A percentile compares a stretch with the other conserved stretches of the same genome.
These are phyloP conservation scores for Mycosarcoma mackinlayi DNA, from an alignment of 1,284 basidiomycete species.

Conservation along the genomic window DNA sequence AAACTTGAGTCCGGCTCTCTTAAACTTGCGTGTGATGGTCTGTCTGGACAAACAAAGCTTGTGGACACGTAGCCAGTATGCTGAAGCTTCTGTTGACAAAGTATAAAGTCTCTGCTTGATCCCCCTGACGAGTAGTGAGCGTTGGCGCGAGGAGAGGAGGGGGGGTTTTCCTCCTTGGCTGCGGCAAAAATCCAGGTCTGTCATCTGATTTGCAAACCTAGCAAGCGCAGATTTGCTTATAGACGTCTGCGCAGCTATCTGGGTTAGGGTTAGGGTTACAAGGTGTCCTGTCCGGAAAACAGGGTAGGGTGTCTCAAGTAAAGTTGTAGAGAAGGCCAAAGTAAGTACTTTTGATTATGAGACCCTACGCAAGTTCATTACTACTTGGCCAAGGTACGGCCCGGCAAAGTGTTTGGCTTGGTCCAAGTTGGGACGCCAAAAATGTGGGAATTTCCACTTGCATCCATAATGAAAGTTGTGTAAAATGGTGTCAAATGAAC, in stretches of 20 bases:
- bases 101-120: not conserved
- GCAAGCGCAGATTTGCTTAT: not conserved
- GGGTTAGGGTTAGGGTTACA: no score
- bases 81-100: not conserved
- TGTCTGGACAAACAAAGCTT: constrained; percentile 2
- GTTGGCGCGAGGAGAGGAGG: not conserved
- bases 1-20: not conserved
- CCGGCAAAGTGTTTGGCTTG: no score
- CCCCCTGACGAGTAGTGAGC: not conserved
- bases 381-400: no score
- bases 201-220: not conserved
- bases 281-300: no score
- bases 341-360: no score
- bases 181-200: not conserved
- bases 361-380: no score
- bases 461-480: no score
- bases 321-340: no score
- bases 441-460: no score
- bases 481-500: no score
- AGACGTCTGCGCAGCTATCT: not conserved
- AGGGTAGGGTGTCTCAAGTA: no score
- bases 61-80: not conserved
- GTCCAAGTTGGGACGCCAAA: no score
- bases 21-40: not conserved
- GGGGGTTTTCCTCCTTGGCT: not conserved